Conservation (phyloP, 331 rosid genomes). For the Malus hybrid region DNA sequence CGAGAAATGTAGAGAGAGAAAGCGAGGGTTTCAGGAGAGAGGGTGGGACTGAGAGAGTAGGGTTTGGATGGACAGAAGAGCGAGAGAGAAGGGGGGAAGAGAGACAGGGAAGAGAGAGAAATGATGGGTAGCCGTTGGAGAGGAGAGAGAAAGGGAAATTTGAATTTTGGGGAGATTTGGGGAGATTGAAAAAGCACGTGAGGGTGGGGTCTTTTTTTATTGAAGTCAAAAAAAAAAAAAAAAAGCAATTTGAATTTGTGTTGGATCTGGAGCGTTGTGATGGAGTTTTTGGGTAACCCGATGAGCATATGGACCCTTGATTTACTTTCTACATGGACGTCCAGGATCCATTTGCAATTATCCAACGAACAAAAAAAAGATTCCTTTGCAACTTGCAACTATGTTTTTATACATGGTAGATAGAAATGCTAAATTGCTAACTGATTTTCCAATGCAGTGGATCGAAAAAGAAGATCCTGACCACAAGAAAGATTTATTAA, state of each 20-base stretch:
- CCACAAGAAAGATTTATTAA: too few species aligned
- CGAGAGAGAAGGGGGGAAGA: conserved; percentile 32
- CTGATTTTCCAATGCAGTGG: too few species aligned
- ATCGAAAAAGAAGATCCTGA: too few species aligned
- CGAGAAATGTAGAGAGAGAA: conserved; percentile 13
- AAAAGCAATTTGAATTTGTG: conserved; percentile 18
- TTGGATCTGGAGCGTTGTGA: conserved; percentile 41
- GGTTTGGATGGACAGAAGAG: conserved; percentile 25
- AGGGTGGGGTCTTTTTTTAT: conserved; percentile 8
- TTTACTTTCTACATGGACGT: background rate
- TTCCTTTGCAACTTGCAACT: background rate
- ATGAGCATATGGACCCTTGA: background rate
- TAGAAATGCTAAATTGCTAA: too few species aligned
- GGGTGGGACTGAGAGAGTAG: conserved; percentile 12
- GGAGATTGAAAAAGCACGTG: conserved; percentile 10
- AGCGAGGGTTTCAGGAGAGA: conserved; percentile 7
- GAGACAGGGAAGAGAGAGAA: conserved; percentile 25
- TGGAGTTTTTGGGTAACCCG: background rate
- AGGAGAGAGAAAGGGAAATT: conserved; percentile 13
- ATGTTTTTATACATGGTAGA: background rate
- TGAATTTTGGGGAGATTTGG: conserved; percentile 26
- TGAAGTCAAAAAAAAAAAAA: background rate
- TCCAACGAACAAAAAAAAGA: background rate
- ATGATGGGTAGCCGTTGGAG: conserved; percentile 9
- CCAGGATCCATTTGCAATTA: background rate